These are phyloP conservation scores for Talaromyces liani DNA, from an alignment of 495 filamentous ascomycete genomes.

Conservation along the genomic window DNA sequence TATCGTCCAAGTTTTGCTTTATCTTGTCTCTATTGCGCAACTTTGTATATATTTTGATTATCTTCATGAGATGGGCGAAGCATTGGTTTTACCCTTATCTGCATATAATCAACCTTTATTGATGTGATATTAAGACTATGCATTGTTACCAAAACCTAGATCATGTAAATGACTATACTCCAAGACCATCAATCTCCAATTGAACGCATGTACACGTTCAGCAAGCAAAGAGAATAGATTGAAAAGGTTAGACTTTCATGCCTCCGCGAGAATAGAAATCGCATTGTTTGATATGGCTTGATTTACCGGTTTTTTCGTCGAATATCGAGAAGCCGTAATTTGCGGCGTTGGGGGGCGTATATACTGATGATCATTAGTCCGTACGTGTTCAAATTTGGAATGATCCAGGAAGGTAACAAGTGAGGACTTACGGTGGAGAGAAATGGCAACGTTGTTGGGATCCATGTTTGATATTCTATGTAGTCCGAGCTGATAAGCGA, in stretches of 20 bases:
- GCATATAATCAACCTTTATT: background rate
- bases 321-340: constrained; percentile 67
- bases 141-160: background rate
- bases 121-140: background rate
- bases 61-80: background rate
- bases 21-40: background rate
- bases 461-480: constrained; percentile 75
- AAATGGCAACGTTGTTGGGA: constrained; percentile 66
- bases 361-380: constrained; percentile 42
- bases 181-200: background rate
- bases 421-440: constrained; percentile 62
- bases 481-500: constrained; percentile 54
- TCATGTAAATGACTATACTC: constrained; percentile 12
- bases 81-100: background rate
- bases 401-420: background rate
- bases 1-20: background rate
- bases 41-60: background rate
- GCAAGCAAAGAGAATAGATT: constrained; percentile 10
- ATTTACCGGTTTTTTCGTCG: constrained; percentile 62
- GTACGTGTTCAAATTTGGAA: background rate
- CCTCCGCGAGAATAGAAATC: constrained; percentile 47
- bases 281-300: constrained; percentile 59
- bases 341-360: constrained; percentile 84
- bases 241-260: constrained; percentile 10
- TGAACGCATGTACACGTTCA: background rate